Percentiles rank a stretch among this genome's conserved stretches.
Conservation (phyloP, 805 yeast species). For the Candida andamanensis region DNA sequence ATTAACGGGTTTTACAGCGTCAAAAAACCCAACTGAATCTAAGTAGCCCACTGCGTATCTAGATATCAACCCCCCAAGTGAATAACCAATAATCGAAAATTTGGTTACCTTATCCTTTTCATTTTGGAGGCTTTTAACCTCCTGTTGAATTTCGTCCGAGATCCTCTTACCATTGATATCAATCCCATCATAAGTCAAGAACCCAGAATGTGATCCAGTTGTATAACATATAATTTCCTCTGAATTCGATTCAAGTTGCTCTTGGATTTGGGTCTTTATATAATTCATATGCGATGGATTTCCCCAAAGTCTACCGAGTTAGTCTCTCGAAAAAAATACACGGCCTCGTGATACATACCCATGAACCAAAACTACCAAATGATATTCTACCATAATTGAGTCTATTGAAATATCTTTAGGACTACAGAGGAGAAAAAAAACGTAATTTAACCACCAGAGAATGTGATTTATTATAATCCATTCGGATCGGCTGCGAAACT, state of each 20-base stretch:
- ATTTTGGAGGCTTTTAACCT: constrained; percentile 11
- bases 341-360: constrained; percentile 46
- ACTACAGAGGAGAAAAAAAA: too few relatives aligned
- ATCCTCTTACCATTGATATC: constrained; percentile 79
- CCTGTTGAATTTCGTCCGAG: constrained; percentile 52
- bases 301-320: constrained; percentile 60
- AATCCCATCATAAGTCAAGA: constrained; percentile 79
- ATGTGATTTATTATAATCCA: too few relatives aligned
- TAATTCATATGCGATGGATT: constrained; percentile 62
- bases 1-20: constrained; percentile 48
- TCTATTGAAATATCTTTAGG: not conserved
- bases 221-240: constrained; percentile 40
- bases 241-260: constrained; percentile 19
- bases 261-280: constrained; percentile 43
- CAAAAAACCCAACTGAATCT: constrained; percentile 48
- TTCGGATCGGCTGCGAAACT: too few relatives aligned
- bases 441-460: too few relatives aligned
- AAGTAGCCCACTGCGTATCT: constrained; percentile 44
- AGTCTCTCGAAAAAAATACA: not conserved
- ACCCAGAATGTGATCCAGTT: constrained; percentile 63
- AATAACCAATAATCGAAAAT: constrained; percentile 37
- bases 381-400: constrained; percentile 33
- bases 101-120: constrained; percentile 23
- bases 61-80: constrained; percentile 39
- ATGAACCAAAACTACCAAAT: constrained; percentile 68